phyloP scores from a whole-genome alignment of 2,329 filamentous ascomycete genomes.

The Hymenoscyphus linearis region DNA sequence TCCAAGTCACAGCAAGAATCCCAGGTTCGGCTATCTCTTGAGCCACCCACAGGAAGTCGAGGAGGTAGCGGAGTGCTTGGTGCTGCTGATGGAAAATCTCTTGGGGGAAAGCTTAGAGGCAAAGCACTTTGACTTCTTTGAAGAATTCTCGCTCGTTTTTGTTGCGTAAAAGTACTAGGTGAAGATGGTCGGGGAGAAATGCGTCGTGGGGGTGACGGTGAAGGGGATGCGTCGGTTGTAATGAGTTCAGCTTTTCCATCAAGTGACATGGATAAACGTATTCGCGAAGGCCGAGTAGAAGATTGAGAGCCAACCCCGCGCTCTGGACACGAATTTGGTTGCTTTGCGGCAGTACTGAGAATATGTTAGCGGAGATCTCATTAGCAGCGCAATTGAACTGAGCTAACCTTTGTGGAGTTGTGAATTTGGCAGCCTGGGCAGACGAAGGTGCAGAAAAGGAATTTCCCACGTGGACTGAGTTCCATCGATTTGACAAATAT shows the following conservation, averaged over 20 bases:
- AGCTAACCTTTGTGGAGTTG: conserved; percentile 42
- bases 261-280: conserved; percentile 76
- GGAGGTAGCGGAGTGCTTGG: conserved; percentile 36
- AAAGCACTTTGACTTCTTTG: conserved; percentile 69
- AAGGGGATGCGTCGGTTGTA: conserved; percentile 58
- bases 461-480: conserved; percentile 36
- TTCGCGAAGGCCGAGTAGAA: conserved; percentile 30
- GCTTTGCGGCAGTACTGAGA: conserved; percentile 20
- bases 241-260: conserved; percentile 89
- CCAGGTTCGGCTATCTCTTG: conserved; percentile 84
- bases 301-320: conserved; percentile 16
- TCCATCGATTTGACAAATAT: conserved; percentile 49
- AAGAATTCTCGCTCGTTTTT: conserved; percentile 44
- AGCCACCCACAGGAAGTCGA: conserved; percentile 62
- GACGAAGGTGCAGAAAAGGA: conserved; percentile 47
- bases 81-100: conserved; percentile 38
- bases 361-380: conserved; percentile 5
- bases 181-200: conserved; percentile 44
- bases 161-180: conserved; percentile 37
- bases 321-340: conserved; percentile 30
- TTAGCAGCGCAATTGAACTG: conserved; percentile 14
- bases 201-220: conserved; percentile 60
- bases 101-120: conserved; percentile 51
- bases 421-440: conserved; percentile 27
- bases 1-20: conserved; percentile 85